A percentile compares a stretch with the other conserved stretches of the same genome.
These are phyloP conservation scores for Boletus subcaerulescens DNA, from an alignment of 768 basidiomycete genomes.

Conservation along the genomic window DNA sequence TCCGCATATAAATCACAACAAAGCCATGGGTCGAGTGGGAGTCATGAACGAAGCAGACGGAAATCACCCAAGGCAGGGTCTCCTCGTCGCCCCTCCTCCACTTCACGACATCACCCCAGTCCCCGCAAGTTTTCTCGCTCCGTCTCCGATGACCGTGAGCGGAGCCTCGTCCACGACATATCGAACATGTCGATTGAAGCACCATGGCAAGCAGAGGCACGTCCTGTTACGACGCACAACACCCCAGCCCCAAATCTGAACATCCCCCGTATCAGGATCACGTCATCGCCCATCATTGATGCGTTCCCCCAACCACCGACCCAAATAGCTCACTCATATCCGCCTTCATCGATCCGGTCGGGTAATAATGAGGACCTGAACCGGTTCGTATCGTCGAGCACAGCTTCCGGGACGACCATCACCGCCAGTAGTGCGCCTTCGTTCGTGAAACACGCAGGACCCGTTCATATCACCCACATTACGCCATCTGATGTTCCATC, in stretches of 20 bases:
- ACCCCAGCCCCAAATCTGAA: conserved; percentile 5
- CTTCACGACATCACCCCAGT: conserved; percentile 39
- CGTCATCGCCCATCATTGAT: conserved; percentile 28
- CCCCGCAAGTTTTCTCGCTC: conserved; percentile 42
- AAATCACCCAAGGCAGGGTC: conserved; percentile 25
- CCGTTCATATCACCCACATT: conserved; percentile 76
- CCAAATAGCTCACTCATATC: conserved; percentile 36
- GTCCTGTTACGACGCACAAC: conserved; percentile 10
- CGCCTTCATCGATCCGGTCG: conserved; percentile 50
- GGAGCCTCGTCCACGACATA: conserved; percentile 39
- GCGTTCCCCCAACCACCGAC: conserved; percentile 33
- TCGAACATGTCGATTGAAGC: conserved; percentile 45
- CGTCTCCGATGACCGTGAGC: conserved; percentile 42
- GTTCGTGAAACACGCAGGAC: conserved; percentile 81
- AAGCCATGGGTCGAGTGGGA: conserved; percentile 28
- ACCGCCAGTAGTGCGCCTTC: conserved; percentile 73
- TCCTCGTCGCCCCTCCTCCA: conserved; percentile 34
- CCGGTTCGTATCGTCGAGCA: conserved; percentile 88
- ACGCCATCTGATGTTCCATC: conserved; percentile 73
- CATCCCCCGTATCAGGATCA: conserved; percentile 29
- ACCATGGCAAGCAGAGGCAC: conserved; percentile 28
- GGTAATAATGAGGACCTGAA: conserved; percentile 71
- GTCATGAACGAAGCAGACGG: conserved; percentile 26
- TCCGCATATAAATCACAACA: conserved; percentile 22
- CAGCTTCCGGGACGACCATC: conserved; percentile 69